These are phyloP conservation scores for Calonectria ilicicola DNA, from an alignment of 2,329 filamentous ascomycete genomes.

Conservation along the genomic window DNA sequence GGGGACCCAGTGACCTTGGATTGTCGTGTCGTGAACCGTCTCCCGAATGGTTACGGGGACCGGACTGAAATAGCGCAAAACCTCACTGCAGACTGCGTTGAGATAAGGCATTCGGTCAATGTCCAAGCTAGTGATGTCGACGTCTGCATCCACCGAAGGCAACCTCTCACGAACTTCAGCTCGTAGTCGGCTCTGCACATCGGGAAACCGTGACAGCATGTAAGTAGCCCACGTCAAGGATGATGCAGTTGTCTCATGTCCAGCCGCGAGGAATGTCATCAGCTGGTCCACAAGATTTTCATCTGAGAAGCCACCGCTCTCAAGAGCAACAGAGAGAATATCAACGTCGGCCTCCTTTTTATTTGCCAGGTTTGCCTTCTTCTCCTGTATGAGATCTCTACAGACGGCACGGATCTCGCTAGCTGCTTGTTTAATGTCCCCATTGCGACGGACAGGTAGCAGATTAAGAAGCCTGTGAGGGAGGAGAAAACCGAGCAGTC, in stretches of 20 bases:
- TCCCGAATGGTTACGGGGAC: conserved; percentile 79
- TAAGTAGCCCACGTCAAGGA: conserved; percentile 83
- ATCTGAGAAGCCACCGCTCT: conserved; percentile 80
- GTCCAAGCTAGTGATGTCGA: conserved; percentile 56
- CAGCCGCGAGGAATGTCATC: conserved; percentile 89
- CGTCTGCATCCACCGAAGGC: conserved; percentile 57
- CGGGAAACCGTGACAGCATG: conserved; percentile 73
- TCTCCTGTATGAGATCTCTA: conserved; percentile 75
- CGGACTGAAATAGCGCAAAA: conserved; percentile 78
- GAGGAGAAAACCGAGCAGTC: conserved; percentile 71
- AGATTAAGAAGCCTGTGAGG: conserved; percentile 69
- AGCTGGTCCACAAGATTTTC: conserved; percentile 88
- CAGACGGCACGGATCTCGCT: conserved; percentile 74
- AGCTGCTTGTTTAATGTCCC: conserved; percentile 68
- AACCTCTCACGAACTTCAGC: conserved; percentile 74
- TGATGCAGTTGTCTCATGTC: conserved; percentile 83
- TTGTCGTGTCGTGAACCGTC: conserved; percentile 71
- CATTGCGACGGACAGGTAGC: conserved; percentile 79
- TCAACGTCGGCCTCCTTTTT: conserved; percentile 70
- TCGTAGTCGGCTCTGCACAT: conserved; percentile 75
- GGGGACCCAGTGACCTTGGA: conserved; percentile 75
- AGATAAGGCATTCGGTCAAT: conserved; percentile 84
- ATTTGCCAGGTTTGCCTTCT: conserved; percentile 66
- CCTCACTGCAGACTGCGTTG: conserved; percentile 82
- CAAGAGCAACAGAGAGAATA: conserved; percentile 84